Base-by-base conservation (phyloP, 257 asterid genomes). In the Jasminum sambac region DNA sequence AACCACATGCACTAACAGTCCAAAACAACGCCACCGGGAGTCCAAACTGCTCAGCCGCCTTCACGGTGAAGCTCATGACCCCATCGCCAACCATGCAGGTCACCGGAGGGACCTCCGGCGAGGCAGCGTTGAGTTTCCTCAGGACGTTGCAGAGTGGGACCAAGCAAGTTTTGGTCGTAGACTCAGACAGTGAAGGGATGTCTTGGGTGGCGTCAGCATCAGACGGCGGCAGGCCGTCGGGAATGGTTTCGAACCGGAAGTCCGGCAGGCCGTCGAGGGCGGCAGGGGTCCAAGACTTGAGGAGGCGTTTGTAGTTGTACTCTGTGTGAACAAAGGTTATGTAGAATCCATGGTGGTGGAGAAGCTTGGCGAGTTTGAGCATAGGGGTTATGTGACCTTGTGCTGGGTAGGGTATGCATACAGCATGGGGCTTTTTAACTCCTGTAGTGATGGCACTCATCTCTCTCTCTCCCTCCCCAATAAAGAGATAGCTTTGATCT, bases 181-280 rank as follows among this genome's bases (percentile, higher is more conserved):
- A 81, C 7, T 8, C 69, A 37, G 77, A 75, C 0, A 86, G 81
- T 4, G 85, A 52, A 0, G 87, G 79, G 40, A 74, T 66, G 59
- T 83, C 85, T 70, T 83, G 87, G 0, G 87, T 83, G 16, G 71
- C 67, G 67, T 83, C 81, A 26, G 79, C 79, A 66, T 83, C 85
- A 14, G 87, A 74, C n/a, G 63, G 78, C 3, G 86, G 86, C 9
- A 82, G 69, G 0, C 86, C 86, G 26, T 82, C 86, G 57, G 86
- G 86, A 11, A 82, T 82, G 69, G 84, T 46, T 26, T 68, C 61
- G 64, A 79, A 82, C 0, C 72, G 83, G 79, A 83, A 80, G 72
- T 72, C 85, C n/a, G 76, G 83, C 12, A 80, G 61, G 43, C 83
- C 83, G 34, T 67, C 79, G 12, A 80, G 40, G 70, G 87, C 71